Conservation (phyloP, 306 rosid species). For the Vigna reflexopilosa region DNA sequence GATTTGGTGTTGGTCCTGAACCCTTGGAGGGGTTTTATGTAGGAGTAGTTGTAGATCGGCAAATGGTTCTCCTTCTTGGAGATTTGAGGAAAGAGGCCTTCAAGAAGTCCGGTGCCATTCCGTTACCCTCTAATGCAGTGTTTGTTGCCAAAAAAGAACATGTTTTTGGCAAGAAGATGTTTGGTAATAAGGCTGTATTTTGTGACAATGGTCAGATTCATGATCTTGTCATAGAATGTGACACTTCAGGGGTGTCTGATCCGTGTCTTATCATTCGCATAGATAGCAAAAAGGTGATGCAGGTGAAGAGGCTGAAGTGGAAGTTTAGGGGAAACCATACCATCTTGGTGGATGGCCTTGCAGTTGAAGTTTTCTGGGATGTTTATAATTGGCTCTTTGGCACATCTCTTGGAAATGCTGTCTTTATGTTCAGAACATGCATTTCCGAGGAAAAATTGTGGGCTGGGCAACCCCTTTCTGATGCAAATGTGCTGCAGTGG, state of each 20-base stretch:
- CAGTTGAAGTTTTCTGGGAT: constrained; percentile 96
- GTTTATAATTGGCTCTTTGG: constrained; percentile 94
- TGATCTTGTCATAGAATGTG: constrained; percentile 92
- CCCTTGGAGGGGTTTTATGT: constrained; percentile 85
- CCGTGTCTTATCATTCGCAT: constrained; percentile 76
- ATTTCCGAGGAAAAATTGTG: constrained; percentile 77
- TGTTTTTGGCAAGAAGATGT: constrained; percentile 80
- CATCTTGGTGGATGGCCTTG: constrained; percentile 83
- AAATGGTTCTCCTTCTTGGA: constrained; percentile 94
- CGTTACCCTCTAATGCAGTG: constrained; percentile 66
- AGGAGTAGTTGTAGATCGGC: constrained; percentile 74
- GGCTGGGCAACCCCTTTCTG: constrained; percentile 66
- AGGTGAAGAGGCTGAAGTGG: constrained; percentile 91
- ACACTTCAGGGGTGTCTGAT: constrained; percentile 64
- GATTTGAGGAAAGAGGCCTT: constrained; percentile 94
- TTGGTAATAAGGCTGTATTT: constrained; percentile 79
- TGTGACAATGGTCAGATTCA: constrained; percentile 83
- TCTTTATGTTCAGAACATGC: constrained; percentile 93
- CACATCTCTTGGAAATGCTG: constrained; percentile 79
- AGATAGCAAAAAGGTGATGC: constrained; percentile 88
- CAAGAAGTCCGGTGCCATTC: constrained; percentile 72
- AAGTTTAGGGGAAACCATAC: constrained; percentile 94
- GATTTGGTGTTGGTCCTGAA: constrained; percentile 89
- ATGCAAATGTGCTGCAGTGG: constrained; percentile 76
- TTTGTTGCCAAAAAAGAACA: constrained; percentile 90